Base-by-base conservation (phyloP, 1,284 basidiomycete species). In the Phlebopus sp. region DNA sequence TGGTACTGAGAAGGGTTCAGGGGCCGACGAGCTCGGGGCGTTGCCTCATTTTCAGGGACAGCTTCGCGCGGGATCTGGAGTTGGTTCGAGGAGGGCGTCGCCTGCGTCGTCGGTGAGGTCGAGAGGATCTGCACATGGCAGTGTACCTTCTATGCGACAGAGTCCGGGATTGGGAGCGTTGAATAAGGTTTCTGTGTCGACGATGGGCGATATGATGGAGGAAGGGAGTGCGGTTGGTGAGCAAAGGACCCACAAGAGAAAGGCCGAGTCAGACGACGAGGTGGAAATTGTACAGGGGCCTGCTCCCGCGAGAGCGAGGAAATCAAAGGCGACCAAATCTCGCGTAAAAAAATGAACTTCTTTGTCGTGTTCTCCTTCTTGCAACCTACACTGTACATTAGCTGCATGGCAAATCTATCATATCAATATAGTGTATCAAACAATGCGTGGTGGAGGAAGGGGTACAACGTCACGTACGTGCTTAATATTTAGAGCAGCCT, bases 261-360 rank as follows among this genome's bases (percentile, higher is more conserved):
- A 78, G 60, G 45, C 50, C 9, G 60, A 68, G 51, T 47, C 57
- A 43, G 81, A 83, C 41, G 79, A 81, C 42, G 81, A 82, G 31
- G 63, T 81, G 17, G 76, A 82, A 54, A 72, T 81, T 42, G 59
- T 81, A 2, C 78, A 83, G 34, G 79, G 76, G 1, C 62, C 70
- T 2, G 45, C 59, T 18, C 51, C 69, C 14, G 53, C 58, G 27
- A 79, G 73, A 56, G 62, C 58, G 11, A 69, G 65, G 42, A 73
- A 69, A 47, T 44, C 60, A 5, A 69, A 64, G 27, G 54, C 57
- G 8, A 40, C 44, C 70, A 74, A 60, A 57, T 59, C 45, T 6
- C 68, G 65, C 32, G 57, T 64, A 3, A 76, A 72, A 54, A 70
- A 60, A 47, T 57, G 10, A 42, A 32, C 10, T 17, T 9, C 8